phyloP scores from a whole-genome alignment of 2,329 filamentous ascomycete species.

The Coniochaeta sp. region DNA sequence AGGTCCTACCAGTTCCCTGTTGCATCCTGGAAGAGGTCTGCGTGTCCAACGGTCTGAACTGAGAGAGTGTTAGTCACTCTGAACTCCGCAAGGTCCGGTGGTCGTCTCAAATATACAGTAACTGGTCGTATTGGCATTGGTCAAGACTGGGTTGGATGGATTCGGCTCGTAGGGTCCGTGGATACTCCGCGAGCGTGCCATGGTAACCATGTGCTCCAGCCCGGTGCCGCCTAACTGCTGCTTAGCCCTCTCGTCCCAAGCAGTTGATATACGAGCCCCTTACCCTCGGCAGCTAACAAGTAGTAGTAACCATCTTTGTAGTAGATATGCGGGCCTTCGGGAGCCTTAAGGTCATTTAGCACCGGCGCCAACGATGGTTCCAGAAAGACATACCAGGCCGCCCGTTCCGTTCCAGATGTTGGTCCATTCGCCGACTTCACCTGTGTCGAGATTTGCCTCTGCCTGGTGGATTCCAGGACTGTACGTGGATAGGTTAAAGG shows the following conservation, averaged over 20 bases:
- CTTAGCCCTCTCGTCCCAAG: neutral
- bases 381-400: slow-evolving; percentile 18
- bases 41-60: slow-evolving; percentile 48
- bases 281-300: slow-evolving; percentile 43
- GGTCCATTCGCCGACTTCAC: slow-evolving; percentile 26
- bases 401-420: slow-evolving; percentile 42
- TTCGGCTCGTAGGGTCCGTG: slow-evolving; percentile 36
- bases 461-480: slow-evolving; percentile 32
- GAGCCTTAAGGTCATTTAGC: slow-evolving; percentile 15
- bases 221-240: slow-evolving; percentile 34
- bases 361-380: neutral
- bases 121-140: slow-evolving; percentile 32
- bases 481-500: neutral
- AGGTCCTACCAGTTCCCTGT: slow-evolving; percentile 25
- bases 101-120: slow-evolving; percentile 28
- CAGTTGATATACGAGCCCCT: neutral
- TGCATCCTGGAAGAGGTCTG: slow-evolving; percentile 46
- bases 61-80: neutral
- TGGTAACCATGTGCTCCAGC: slow-evolving; percentile 38
- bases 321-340: slow-evolving; percentile 50
- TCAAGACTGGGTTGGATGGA: slow-evolving; percentile 36
- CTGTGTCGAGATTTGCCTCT: slow-evolving; percentile 30
- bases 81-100: too few species aligned
- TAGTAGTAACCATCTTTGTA: slow-evolving; percentile 45
- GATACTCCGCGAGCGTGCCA: slow-evolving; percentile 33